Percentiles rank a stretch among this genome's conserved stretches.
Conservation (phyloP, 768 basidiomycete species). For the Boletus sensibilis region DNA sequence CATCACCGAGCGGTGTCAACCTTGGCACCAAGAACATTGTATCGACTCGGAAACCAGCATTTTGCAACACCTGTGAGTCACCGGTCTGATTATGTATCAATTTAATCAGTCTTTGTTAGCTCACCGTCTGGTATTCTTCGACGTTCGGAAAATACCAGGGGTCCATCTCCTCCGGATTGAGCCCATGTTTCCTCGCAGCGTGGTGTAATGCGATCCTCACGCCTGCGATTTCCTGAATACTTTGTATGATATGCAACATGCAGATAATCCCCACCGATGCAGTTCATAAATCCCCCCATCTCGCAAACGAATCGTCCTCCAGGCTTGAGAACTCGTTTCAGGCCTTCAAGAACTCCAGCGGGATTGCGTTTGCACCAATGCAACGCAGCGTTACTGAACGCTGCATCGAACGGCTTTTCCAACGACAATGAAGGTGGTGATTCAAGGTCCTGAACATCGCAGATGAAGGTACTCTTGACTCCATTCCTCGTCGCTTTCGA, state of each 20-base stretch:
- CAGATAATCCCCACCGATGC: constrained; percentile 46
- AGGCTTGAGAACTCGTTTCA: constrained; percentile 59
- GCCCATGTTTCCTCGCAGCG: constrained; percentile 49
- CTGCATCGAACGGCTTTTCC: constrained; percentile 59
- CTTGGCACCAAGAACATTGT: constrained; percentile 57
- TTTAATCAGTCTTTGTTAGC: constrained; percentile 6
- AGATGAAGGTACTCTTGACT: constrained; percentile 45
- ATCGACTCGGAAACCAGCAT: constrained; percentile 54
- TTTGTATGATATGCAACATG: neutral
- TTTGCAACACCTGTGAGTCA: constrained; percentile 48
- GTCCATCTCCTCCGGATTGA: constrained; percentile 59
- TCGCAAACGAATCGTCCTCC: constrained; percentile 75
- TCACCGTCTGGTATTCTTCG: constrained; percentile 60
- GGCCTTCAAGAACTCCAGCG: constrained; percentile 56
- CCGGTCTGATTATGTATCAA: constrained; percentile 1
- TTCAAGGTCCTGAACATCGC: constrained; percentile 52
- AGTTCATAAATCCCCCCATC: constrained; percentile 76
- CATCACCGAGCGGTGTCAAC: constrained; percentile 50
- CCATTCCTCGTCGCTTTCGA: constrained; percentile 49
- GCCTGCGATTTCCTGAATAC: constrained; percentile 41
- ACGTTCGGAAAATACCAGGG: constrained; percentile 86
- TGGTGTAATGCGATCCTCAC: constrained; percentile 57
- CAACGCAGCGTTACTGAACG: constrained; percentile 77
- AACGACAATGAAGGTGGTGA: constrained; percentile 31
- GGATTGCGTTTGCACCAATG: constrained; percentile 88